Conservation (phyloP, 2,329 filamentous ascomycete species). For the Amauroascus niger region DNA sequence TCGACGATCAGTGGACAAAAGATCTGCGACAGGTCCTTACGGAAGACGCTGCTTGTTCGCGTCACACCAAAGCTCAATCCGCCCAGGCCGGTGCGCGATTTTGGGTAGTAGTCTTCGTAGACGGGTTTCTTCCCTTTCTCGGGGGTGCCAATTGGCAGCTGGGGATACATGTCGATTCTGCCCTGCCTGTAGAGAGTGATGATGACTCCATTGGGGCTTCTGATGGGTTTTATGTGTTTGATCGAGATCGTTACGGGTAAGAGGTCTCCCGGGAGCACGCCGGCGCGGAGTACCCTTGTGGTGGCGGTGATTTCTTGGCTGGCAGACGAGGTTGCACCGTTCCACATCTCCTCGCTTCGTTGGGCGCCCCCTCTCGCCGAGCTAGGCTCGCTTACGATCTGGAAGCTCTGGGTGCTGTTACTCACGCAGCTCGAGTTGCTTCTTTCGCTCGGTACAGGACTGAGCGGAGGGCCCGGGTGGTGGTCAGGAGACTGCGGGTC, state of each 20-base stretch:
- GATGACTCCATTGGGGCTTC: conserved; percentile 86
- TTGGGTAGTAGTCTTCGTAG: conserved; percentile 77
- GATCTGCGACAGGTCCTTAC: conserved; percentile 85
- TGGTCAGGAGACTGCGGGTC: conserved; percentile 21
- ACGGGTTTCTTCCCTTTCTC: conserved; percentile 59
- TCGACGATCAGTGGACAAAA: conserved; percentile 84
- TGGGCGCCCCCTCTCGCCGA: conserved; percentile 30
- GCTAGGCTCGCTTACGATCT: conserved; percentile 40
- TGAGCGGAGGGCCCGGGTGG: conserved; percentile 33
- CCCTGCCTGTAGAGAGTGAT: conserved; percentile 86
- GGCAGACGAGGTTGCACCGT: conserved; percentile 45
- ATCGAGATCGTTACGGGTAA: conserved; percentile 72
- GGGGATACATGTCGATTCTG: conserved; percentile 70
- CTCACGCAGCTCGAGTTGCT: conserved; percentile 62
- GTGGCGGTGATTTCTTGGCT: conserved; percentile 78
- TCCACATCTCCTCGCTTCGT: conserved; percentile 42
- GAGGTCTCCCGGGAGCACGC: conserved; percentile 75
- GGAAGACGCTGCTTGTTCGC: conserved; percentile 81
- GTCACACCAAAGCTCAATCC: conserved; percentile 79
- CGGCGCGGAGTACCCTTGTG: conserved; percentile 70
- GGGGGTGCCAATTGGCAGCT: conserved; percentile 49
- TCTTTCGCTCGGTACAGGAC: conserved; percentile 53
- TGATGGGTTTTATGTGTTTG: conserved; percentile 78
- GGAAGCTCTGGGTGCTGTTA: conserved; percentile 52
- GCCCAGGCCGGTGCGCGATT: conserved; percentile 74